Evolutionary conservation across 305 asterid genomes (phyloP), one percentile per base, ranked within the genome.

Genomic region (Fraxinus paxiana): DNA sequence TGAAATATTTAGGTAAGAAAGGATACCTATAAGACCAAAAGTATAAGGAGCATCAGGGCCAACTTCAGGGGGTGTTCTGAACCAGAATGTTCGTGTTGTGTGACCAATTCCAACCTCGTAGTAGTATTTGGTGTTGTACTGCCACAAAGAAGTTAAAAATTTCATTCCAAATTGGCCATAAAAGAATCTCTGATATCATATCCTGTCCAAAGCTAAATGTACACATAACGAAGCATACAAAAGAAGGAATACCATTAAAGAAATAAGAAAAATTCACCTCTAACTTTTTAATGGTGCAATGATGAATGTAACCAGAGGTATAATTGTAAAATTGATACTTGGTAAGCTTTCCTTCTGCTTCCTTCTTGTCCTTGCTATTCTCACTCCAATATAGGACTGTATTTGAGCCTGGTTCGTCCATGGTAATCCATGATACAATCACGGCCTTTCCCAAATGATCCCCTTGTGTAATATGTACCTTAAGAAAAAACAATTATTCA

Each of bases 401-500:
- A 38, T 54, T 75, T 8, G 95, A 92, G 22, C 97, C 98, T 0
- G 91, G 92, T 82, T 88, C 91, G 2, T 90, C 92, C 83, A 78
- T 76, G 5, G 98, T 94, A 6, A 92, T 95, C 98, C 98, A 94
- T 10, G 98, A 94, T 13, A 94, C 97, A 86, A 91, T 94, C 77
- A 94, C 89, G 4, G 97, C 97, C 84, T 90, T 92, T 75, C 98
- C 98, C 17, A 26, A 88, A 54, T 78, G 90, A 86, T 94, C 98
- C 24, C 97, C 98, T 85, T 94, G 98, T 31, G 97, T 94, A 59
- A 92, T 92, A 43, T 94, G 98, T 48, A 90, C 98, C 98, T 94
- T 65, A 73, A 30, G 79, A 33, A 56, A 26, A 73, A 65, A 26
- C 37, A 75, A 33, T 65, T 15, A 35, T 5, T 31, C 65, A 31